These are phyloP conservation scores for Hansenula lynferdii DNA, from an alignment of 1,139 yeast genomes.

Conservation along the genomic window DNA sequence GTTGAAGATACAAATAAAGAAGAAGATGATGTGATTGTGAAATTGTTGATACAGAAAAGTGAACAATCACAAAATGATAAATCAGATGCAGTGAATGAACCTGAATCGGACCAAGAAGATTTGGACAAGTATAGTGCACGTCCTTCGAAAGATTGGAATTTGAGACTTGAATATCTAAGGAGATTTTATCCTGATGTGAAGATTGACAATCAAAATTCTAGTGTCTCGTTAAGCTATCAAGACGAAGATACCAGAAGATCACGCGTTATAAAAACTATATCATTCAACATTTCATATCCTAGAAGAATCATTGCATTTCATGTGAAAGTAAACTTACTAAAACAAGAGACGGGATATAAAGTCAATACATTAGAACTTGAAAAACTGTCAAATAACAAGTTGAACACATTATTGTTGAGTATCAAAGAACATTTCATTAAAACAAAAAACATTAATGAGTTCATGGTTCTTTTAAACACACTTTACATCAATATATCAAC, in stretches of 20 bases:
- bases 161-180: slow-evolving; percentile 2
- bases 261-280: not conserved
- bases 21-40: slow-evolving; percentile 1
- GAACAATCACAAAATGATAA: not conserved
- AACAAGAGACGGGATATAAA: not conserved
- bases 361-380: not conserved
- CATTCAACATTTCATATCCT: not conserved
- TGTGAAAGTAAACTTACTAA: not conserved
- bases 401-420: not conserved
- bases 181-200: slow-evolving; percentile 2
- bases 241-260: not conserved
- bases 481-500: not conserved
- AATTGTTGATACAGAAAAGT: slow-evolving; percentile 1
- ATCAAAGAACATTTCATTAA: not conserved
- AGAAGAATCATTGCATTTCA: not conserved
- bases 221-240: not conserved
- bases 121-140: slow-evolving; percentile 1
- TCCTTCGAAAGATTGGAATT: slow-evolving; percentile 5
- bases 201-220: not conserved
- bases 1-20: not conserved
- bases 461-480: not conserved
- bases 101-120: not conserved
- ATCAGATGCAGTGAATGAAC: not conserved
- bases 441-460: slow-evolving; percentile 1
- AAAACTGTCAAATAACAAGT: not conserved